Conservation (phyloP, 805 yeast genomes). For the Saturnispora serradocipensis region DNA sequence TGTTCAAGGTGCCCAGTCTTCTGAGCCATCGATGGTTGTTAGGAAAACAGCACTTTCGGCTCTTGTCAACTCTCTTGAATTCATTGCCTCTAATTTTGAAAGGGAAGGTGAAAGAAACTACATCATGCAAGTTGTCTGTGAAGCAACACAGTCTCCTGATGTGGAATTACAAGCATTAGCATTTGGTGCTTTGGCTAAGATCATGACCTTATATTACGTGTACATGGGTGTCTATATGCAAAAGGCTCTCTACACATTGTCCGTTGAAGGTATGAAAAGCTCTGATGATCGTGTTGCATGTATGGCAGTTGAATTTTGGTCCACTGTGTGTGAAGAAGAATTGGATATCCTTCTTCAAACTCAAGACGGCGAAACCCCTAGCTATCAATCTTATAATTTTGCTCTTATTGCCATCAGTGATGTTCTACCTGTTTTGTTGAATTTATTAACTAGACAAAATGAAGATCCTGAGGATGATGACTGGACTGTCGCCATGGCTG, state of each 20-base stretch:
- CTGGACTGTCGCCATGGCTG: constrained; percentile 98
- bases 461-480: constrained; percentile 93
- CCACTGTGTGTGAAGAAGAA: constrained; percentile 98
- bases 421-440: constrained; percentile 78
- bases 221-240: constrained; percentile 96
- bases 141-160: constrained; percentile 89
- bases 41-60: constrained; percentile 89
- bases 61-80: constrained; percentile 80
- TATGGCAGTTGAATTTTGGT: constrained; percentile 99
- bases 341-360: constrained; percentile 65
- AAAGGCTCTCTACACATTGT: constrained; percentile 83
- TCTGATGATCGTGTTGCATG: constrained; percentile 79
- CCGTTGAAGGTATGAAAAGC: constrained; percentile 87
- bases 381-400: constrained; percentile 61
- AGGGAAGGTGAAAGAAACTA: constrained; percentile 92
- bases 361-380: constrained; percentile 44
- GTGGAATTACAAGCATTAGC: constrained; percentile 85
- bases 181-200: constrained; percentile 88
- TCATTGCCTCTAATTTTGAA: constrained; percentile 80
- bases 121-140: constrained; percentile 98
- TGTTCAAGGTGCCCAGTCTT: constrained; percentile 88
- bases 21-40: constrained; percentile 67
- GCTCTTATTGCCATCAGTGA: constrained; percentile 77
- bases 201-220: constrained; percentile 80
- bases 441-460: constrained; percentile 75